Evolutionary conservation across 768 basidiomycete species (phyloP), one percentile per base, ranked within the genome.

Genomic region (Lactifluus rugatus): DNA sequence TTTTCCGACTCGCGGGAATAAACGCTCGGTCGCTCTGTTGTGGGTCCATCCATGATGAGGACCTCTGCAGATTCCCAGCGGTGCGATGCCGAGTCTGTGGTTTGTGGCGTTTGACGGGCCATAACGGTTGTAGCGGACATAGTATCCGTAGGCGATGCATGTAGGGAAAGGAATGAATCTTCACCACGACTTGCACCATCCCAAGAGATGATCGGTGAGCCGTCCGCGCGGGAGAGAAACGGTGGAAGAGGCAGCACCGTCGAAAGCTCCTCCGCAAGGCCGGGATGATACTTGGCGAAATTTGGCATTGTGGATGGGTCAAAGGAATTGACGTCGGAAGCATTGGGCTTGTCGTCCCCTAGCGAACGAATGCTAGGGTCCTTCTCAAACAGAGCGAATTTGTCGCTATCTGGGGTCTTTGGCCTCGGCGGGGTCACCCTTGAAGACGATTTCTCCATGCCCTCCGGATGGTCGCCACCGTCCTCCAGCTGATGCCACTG

Each of bases 1-100:
- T 60, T 53, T 8, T 55, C 34, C 17, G 48, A n/a, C 2, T n/a
- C 2, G 1, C 53, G 32, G 3, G 52, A 19, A 23, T 46, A 28
- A 31, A 55, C 31, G 23, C 21, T 49, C 26, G n/a, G 32, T 13
- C 42, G 60, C 37, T 50, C 48, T 2, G 37, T 11, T 26, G 16
- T 9, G 3, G 23, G 2, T 14, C 31, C 60, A 46, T 50, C 54
- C 61, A 64, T 59, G 1, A 62, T 63, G 17, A 62, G 32, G 7
- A 64, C 61, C 23, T 64, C 63, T 10, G 63, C 63, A 41, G 63
- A 62, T 52, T 64, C 61, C 63, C 63, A 64, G 5, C 39, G 57
- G 50, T 64, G 63, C 21, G 31, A 42, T 13, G 13, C 51, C 11
- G 61, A 64, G 21, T 55, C 41, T 14, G 48, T 62, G 11, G 63